Evolutionary conservation across 306 rosid genomes (phyloP), one percentile per base, ranked within the genome.

Genomic region (Vicia villosa): DNA sequence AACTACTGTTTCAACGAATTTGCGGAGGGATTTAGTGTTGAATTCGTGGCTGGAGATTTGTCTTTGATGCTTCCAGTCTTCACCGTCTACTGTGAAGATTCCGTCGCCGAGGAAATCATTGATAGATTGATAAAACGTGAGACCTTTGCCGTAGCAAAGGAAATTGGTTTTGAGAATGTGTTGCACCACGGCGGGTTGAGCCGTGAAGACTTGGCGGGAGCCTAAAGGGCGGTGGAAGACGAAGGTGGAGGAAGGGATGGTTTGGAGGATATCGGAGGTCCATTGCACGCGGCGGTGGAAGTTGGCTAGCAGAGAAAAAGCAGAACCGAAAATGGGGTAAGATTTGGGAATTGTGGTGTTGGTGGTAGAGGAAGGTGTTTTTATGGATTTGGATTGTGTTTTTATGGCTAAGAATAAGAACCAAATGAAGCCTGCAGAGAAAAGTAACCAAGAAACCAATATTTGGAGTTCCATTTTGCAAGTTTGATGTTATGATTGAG

Each of bases 101-200:
- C 94, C 96, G 16, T 69, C 32, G 8, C 96, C 95, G 54, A 92
- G 92, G 43, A 92, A 83, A 21, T 89, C 95, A 0, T 60, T n/a
- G 22, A 86, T 45, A 6, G 73, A 36, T 1, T 17, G 19, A 14
- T 70, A 24, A 5, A 68, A 11, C 9, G 36, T 5, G 2, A 11
- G 30, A 45, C 96, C 92, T 7, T 92, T 92, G 1, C 28, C 72
- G 79, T 87, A 92, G 56, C 24, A 28, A 4, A 77, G 78, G 81
- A 89, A 92, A 55, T 80, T 66, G 56, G 86, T 68, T 63, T 84
- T 87, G 77, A 92, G 96, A 28, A 92, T 80, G 68, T 87, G 90
- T 0, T 84, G 90, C 46, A 92, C 95, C 0, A 80, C 83, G 16
- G 81, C 51, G 13, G 95, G 95, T 58, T 87, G 80, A 3, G 84